Conservation (phyloP, 371 early-diverging fungal genomes). For the Rhizopus sp. region DNA sequence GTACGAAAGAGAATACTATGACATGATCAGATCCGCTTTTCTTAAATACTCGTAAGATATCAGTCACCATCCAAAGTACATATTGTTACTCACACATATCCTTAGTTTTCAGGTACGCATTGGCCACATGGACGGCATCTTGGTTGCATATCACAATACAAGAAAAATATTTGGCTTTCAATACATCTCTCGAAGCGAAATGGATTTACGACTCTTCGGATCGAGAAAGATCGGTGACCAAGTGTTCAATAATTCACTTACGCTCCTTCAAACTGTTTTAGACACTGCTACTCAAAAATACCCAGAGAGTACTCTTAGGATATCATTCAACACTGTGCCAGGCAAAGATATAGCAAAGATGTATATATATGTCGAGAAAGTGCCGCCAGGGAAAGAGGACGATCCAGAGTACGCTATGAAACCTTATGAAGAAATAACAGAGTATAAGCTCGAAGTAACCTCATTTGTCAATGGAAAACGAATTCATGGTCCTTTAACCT, state of each 20-base stretch:
- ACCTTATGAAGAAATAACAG: slow-evolving; percentile 23
- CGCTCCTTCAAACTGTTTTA: slow-evolving; percentile 66
- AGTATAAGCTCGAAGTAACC: slow-evolving; percentile 22
- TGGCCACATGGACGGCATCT: slow-evolving; percentile 95
- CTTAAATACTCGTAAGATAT: slow-evolving; percentile 25
- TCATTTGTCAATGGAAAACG: slow-evolving; percentile 29
- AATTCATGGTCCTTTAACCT: slow-evolving; percentile 15
- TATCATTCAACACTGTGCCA: slow-evolving; percentile 44
- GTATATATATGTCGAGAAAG: slow-evolving; percentile 47
- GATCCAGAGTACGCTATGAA: slow-evolving; percentile 3
- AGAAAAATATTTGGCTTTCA: slow-evolving; percentile 93
- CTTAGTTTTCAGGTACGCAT: slow-evolving; percentile 88
- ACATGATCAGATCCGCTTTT: slow-evolving; percentile 69
- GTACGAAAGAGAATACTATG: slow-evolving; percentile 94
- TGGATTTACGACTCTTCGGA: slow-evolving; percentile 87
- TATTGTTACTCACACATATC: neutral
- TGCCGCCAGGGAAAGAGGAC: slow-evolving; percentile 12
- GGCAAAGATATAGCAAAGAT: slow-evolving; percentile 23
- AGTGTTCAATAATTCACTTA: slow-evolving; percentile 65
- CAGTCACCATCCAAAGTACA: neutral
- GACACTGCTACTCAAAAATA: slow-evolving; percentile 62
- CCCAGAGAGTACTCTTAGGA: slow-evolving; percentile 53
- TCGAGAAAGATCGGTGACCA: slow-evolving; percentile 70
- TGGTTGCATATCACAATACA: slow-evolving; percentile 95
- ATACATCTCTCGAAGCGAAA: slow-evolving; percentile 84